Conservation (phyloP, 441 rosid species). For the Euphorbia corollata region DNA sequence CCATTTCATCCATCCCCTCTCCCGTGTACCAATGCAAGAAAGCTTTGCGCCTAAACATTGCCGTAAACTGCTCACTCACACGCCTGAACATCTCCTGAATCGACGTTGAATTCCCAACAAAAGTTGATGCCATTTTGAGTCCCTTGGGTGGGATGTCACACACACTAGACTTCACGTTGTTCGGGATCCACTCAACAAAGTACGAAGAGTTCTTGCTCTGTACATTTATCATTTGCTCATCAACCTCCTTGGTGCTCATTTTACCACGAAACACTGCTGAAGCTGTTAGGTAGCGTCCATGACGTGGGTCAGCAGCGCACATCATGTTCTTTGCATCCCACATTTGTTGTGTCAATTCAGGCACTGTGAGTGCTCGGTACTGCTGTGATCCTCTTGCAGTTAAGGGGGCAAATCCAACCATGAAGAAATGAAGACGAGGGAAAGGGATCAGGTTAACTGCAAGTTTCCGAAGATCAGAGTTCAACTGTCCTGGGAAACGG, state of each 20-base stretch:
- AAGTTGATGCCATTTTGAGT: conserved; percentile 57
- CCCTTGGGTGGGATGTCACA: conserved; percentile 69
- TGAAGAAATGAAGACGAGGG: no score
- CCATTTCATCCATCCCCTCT: no score
- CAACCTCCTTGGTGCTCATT: conserved; percentile 6
- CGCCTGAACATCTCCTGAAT: conserved; percentile 15
- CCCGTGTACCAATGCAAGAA: conserved; percentile 31
- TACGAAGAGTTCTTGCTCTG: no score
- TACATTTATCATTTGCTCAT: no score
- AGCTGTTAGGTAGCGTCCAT: conserved; percentile 60
- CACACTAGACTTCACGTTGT: conserved; percentile 58
- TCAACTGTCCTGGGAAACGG: conserved; percentile 24
- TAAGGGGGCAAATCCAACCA: no score
- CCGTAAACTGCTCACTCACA: conserved; percentile 62
- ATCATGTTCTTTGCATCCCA: conserved; percentile 77
- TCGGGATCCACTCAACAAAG: no score
- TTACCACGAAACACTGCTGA: conserved; percentile 70
- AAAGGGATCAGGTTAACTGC: no score
- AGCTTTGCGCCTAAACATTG: conserved; percentile 70
- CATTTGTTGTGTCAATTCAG: conserved; percentile 66
- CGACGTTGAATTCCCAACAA: conserved; percentile 29
- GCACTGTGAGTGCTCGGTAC: conserved; percentile 27
- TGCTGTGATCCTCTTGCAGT: no score
- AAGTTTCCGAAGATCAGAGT: conserved; percentile 21
- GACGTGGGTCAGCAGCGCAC: conserved; percentile 70